These are phyloP conservation scores for Microcyclospora tardicrescens DNA, from an alignment of 2,329 filamentous ascomycete species.

Conservation along the genomic window DNA sequence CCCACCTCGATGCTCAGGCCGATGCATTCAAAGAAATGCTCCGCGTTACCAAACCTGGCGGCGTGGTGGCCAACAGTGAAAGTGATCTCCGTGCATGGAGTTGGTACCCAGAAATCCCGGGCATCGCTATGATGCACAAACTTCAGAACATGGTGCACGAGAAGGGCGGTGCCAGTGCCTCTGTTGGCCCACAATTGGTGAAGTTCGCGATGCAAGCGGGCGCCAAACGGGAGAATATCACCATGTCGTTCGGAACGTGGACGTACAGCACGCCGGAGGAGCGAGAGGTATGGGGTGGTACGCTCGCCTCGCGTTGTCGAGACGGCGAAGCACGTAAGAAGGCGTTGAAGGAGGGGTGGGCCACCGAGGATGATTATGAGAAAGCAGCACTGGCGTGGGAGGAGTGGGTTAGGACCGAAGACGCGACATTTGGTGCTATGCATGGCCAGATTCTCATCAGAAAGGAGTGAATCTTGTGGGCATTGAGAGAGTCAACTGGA, in stretches of 20 bases:
- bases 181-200: conserved; percentile 18
- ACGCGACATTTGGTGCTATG: conserved; percentile 30
- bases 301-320: conserved; percentile 11
- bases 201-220: conserved; percentile 27
- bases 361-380: conserved; percentile 27
- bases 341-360: conserved; percentile 25
- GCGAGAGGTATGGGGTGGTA: conserved; percentile 25
- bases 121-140: conserved; percentile 24
- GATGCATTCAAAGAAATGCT: conserved; percentile 41
- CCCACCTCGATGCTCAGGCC: conserved; percentile 42
- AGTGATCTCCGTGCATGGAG: conserved; percentile 24
- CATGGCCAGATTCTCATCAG: conserved; percentile 28
- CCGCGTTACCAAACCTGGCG: conserved; percentile 39
- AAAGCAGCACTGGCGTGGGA: conserved; percentile 27
- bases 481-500: too few species aligned
- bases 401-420: conserved; percentile 29
- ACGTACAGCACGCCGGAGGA: conserved; percentile 28
- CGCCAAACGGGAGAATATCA: conserved; percentile 25
- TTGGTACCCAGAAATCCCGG: conserved; percentile 23
- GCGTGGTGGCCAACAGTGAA: conserved; percentile 40
- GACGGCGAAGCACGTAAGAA: conserved; percentile 20
- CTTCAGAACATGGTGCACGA: conserved; percentile 23
- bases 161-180: conserved; percentile 12
- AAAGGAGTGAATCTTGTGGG: conserved; percentile 4
- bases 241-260: conserved; percentile 29